Conservation (phyloP, 345 rosid species). For the Eucalyptus globulus region DNA sequence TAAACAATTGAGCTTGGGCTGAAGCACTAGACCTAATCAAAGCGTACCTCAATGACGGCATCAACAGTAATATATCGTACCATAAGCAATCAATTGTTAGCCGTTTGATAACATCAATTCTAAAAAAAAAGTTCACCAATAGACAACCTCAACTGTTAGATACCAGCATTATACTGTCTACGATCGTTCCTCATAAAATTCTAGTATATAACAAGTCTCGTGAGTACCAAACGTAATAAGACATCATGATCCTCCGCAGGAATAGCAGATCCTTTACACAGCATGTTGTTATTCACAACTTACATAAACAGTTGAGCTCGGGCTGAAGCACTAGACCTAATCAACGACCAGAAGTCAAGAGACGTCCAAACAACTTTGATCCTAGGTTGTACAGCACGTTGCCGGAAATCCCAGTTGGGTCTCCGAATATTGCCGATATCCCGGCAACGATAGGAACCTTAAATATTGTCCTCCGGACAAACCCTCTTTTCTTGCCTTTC, state of each 20-base stretch:
- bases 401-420: not conserved
- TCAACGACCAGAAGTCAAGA: not conserved
- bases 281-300: not conserved
- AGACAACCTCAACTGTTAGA: too few relatives aligned
- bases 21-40: not conserved
- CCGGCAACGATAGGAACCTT: not conserved
- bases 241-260: not conserved
- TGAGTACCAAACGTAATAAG: too few relatives aligned
- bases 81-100: too few relatives aligned
- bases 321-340: not conserved
- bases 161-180: too few relatives aligned
- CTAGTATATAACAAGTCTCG: too few relatives aligned
- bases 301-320: not conserved
- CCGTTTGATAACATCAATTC: too few relatives aligned
- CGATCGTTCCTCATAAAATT: too few relatives aligned
- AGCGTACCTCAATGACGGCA: too few relatives aligned
- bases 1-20: not conserved
- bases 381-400: accelerated
- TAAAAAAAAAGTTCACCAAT: too few relatives aligned
- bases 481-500: not conserved
- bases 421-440: not conserved
- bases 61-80: too few relatives aligned
- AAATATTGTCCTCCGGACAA: not conserved
- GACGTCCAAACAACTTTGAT: not conserved
- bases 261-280: not conserved